Conservation (phyloP, 2,329 filamentous ascomycete genomes). For the Microsporum canis region DNA sequence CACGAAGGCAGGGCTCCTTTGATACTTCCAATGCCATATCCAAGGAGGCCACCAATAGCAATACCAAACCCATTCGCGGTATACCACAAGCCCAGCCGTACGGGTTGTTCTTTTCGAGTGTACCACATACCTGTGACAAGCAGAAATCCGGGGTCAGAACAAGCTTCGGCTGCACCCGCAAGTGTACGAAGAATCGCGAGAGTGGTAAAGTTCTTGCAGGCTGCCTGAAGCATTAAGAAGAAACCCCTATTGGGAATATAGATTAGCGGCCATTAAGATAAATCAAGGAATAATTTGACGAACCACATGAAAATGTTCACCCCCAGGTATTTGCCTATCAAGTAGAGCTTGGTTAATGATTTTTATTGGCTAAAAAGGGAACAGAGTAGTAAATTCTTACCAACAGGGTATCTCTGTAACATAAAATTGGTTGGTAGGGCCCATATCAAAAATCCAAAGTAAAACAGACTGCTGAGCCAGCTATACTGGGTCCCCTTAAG, state of each 20-base stretch:
- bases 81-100: conserved; percentile 50
- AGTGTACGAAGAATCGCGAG: conserved; percentile 48
- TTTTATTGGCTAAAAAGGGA: background rate
- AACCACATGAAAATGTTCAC: conserved; percentile 48
- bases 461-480: conserved; percentile 46
- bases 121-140: conserved; percentile 57
- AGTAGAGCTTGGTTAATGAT: background rate
- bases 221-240: conserved; percentile 43
- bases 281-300: conserved; percentile 7
- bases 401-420: conserved; percentile 42
- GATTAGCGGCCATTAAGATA: background rate
- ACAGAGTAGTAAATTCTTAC: conserved; percentile 19
- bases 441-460: conserved; percentile 46
- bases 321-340: conserved; percentile 41
- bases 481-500: conserved; percentile 49
- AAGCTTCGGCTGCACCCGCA: conserved; percentile 47
- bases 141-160: conserved; percentile 50
- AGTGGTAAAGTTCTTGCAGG: conserved; percentile 44
- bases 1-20: conserved; percentile 47
- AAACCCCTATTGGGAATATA: conserved; percentile 27
- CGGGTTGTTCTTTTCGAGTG: conserved; percentile 50
- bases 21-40: conserved; percentile 52
- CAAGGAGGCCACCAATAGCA: conserved; percentile 46
- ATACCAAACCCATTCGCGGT: conserved; percentile 49
- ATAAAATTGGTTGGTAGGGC: conserved; percentile 45